Conservation (phyloP, 2,329 filamentous ascomycete species). For the Uncinocarpus reesii region DNA sequence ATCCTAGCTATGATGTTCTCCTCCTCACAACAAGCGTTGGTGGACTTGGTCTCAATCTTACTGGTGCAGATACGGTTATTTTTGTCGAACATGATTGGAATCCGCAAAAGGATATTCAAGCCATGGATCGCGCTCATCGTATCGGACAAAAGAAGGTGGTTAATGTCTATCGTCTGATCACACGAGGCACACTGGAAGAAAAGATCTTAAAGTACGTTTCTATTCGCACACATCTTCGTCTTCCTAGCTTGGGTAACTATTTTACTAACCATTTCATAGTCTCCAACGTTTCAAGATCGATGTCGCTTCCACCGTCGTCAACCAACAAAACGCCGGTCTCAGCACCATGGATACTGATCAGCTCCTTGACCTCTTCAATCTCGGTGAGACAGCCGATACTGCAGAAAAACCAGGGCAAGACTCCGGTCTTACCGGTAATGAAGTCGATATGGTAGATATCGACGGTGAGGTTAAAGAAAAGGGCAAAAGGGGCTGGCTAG, state of each 20-base stretch:
- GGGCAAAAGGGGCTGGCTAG: slow-evolving; percentile 91
- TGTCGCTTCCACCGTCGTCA: slow-evolving; percentile 93
- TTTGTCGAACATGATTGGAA: slow-evolving; percentile 99
- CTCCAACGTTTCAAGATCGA: slow-evolving; percentile 99
- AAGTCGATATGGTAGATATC: slow-evolving; percentile 74
- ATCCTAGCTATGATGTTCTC: slow-evolving; percentile 90
- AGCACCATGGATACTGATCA: slow-evolving; percentile 97
- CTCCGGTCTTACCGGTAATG: slow-evolving; percentile 47
- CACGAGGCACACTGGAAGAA: slow-evolving; percentile 88
- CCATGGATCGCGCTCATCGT: slow-evolving; percentile 96
- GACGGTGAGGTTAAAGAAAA: slow-evolving; percentile 88
- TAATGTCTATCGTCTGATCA: slow-evolving; percentile 95
- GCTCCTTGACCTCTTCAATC: slow-evolving; percentile 89
- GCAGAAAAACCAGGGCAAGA: slow-evolving; percentile 55
- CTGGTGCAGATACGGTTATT: slow-evolving; percentile 94
- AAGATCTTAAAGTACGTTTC: slow-evolving; percentile 72
- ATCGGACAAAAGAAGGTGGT: slow-evolving; percentile 99
- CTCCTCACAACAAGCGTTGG: slow-evolving; percentile 91
- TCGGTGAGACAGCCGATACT: slow-evolving; percentile 57
- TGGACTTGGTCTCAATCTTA: slow-evolving; percentile 86
- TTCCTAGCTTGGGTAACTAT: background rate
- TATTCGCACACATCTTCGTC: background rate
- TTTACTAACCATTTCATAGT: slow-evolving; percentile 36
- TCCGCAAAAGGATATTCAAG: slow-evolving; percentile 94
- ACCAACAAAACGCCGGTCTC: slow-evolving; percentile 93